phyloP scores from a whole-genome alignment of 495 filamentous ascomycete genomes.

The Gamarada debralockiae region DNA sequence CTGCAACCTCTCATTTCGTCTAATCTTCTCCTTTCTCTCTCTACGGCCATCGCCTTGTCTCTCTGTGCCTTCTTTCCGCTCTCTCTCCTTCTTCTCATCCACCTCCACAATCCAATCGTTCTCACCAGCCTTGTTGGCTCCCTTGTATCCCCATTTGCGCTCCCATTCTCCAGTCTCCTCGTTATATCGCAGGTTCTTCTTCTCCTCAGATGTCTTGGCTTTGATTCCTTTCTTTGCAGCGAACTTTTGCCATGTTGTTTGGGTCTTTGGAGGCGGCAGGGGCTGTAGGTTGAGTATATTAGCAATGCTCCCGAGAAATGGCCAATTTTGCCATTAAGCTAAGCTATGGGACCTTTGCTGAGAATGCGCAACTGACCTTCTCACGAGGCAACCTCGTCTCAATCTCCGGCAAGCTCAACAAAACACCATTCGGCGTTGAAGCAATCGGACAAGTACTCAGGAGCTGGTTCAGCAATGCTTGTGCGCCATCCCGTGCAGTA shows the following conservation, averaged over 20 bases:
- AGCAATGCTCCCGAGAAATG: background rate
- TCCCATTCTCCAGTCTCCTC: conserved; percentile 85
- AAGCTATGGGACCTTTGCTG: too few species aligned
- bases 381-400: conserved; percentile 74
- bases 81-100: conserved; percentile 66
- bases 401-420: conserved; percentile 67
- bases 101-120: conserved; percentile 88
- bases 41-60: conserved; percentile 28
- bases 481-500: conserved; percentile 79
- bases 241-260: conserved; percentile 93
- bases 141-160: conserved; percentile 92
- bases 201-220: conserved; percentile 63
- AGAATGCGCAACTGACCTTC: conserved; percentile 43
- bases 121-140: conserved; percentile 77
- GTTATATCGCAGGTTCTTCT: conserved; percentile 73
- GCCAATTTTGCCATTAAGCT: background rate
- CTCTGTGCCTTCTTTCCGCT: conserved; percentile 58
- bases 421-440: conserved; percentile 61
- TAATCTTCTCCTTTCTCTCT: conserved; percentile 59
- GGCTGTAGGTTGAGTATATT: conserved; percentile 34
- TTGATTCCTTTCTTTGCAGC: conserved; percentile 94
- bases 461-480: conserved; percentile 85
- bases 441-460: conserved; percentile 77
- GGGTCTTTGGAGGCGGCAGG: conserved; percentile 69
- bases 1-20: conserved; percentile 67